Evolutionary conservation across 2,329 filamentous ascomycete genomes (phyloP).

Genomic region (Sporothrix curviconia): DNA sequence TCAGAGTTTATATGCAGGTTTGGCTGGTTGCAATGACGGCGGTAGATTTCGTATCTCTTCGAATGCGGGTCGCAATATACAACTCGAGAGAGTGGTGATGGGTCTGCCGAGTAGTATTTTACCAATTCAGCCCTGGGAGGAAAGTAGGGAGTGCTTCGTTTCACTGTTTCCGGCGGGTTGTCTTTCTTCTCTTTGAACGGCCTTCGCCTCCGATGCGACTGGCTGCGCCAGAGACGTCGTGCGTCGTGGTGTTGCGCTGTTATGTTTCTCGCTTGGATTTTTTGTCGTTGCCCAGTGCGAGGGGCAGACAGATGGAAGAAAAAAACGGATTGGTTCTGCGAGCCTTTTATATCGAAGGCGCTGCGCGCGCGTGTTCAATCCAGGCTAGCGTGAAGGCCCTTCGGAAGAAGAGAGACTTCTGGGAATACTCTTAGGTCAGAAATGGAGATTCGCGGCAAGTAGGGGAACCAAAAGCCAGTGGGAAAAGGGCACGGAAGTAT

Average conservation of each 20-base stretch:
- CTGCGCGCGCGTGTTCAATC: neutral
- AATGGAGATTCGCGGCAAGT: neutral
- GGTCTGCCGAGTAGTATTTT: neutral
- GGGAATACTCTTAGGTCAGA: neutral
- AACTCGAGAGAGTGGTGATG: neutral
- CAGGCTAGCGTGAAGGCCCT: neutral
- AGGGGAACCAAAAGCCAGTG: conserved; percentile 4
- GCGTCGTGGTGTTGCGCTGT: neutral
- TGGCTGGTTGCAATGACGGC: neutral
- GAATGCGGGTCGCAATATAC: conserved; percentile 1
- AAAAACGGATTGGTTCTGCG: neutral
- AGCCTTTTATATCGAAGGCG: conserved; percentile 3
- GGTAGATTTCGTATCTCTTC: neutral
- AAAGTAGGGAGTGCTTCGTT: neutral
- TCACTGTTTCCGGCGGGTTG: neutral
- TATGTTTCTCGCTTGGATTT: too few species aligned
- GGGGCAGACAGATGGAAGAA: neutral
- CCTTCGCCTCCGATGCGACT: neutral
- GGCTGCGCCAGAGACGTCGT: neutral
- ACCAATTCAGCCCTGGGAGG: neutral
- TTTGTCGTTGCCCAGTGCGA: neutral
- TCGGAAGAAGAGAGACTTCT: neutral
- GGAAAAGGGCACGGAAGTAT: neutral
- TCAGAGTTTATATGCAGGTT: neutral
- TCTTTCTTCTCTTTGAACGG: neutral